phyloP scores from a whole-genome alignment of 306 rosid species.

The Vigna angularis region DNA sequence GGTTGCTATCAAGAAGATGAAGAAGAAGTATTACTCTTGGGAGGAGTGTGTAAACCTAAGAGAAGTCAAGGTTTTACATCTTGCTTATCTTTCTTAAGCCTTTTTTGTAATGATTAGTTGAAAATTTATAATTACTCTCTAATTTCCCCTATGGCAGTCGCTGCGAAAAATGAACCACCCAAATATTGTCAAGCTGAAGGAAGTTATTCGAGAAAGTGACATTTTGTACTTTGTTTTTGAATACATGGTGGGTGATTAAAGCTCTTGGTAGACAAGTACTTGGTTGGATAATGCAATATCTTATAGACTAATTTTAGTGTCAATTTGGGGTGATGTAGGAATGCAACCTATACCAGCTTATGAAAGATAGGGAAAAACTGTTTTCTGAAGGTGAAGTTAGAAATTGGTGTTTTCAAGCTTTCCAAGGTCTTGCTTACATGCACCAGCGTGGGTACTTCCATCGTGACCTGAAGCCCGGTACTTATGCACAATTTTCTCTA shows the following conservation, averaged over 20 bases:
- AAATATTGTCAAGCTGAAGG: slow-evolving; percentile 93
- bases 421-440: slow-evolving; percentile 97
- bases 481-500: slow-evolving; percentile 10
- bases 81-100: slow-evolving; percentile 8
- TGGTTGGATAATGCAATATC: slow-evolving; percentile 11
- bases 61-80: slow-evolving; percentile 83
- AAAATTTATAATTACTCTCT: slow-evolving; percentile 18
- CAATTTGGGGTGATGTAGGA: slow-evolving; percentile 60
- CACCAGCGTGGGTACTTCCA: slow-evolving; percentile 99
- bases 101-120: background rate
- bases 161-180: slow-evolving; percentile 89
- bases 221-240: slow-evolving; percentile 91
- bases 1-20: slow-evolving; percentile 98
- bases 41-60: slow-evolving; percentile 95
- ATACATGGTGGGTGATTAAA: slow-evolving; percentile 74
- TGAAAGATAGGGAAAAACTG: slow-evolving; percentile 84
- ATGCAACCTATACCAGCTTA: slow-evolving; percentile 90
- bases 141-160: slow-evolving; percentile 58
- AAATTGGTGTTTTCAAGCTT: slow-evolving; percentile 98
- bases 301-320: slow-evolving; percentile 23
- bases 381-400: slow-evolving; percentile 85
- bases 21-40: slow-evolving; percentile 96
- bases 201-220: slow-evolving; percentile 93
- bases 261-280: slow-evolving; percentile 5
- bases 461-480: slow-evolving; percentile 99